phyloP scores from a whole-genome alignment of 768 basidiomycete species.

The Hericium erinaceus region DNA sequence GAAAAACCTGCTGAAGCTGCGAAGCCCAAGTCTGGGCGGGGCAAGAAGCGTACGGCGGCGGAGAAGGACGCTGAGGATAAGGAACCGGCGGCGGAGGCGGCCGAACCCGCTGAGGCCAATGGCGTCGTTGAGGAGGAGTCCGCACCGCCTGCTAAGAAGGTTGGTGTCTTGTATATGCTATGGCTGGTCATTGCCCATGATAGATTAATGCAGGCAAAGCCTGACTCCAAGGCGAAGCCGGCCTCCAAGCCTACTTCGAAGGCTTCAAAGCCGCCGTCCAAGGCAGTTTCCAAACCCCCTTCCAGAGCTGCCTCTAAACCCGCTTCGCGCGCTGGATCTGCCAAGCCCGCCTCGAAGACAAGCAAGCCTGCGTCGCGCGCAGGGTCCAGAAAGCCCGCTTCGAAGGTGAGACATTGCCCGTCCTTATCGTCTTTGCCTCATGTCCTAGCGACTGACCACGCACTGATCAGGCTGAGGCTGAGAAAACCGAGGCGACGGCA shows the following conservation, averaged over 20 bases:
- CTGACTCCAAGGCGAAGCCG: slow-evolving; percentile 27
- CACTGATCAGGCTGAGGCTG: slow-evolving; percentile 6
- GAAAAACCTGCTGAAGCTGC: slow-evolving; percentile 21
- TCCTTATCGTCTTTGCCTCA: neutral
- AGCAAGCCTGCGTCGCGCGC: slow-evolving; percentile 18
- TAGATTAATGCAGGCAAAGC: slow-evolving; percentile 28
- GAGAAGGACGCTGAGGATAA: slow-evolving; percentile 30
- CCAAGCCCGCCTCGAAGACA: slow-evolving; percentile 26
- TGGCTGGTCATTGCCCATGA: neutral
- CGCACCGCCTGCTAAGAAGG: slow-evolving; percentile 60
- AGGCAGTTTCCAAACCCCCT: slow-evolving; percentile 28
- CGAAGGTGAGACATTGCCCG: slow-evolving; percentile 18
- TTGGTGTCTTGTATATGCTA: slow-evolving; percentile 17
- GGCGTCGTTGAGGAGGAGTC: slow-evolving; percentile 23
- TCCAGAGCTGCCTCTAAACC: slow-evolving; percentile 26
- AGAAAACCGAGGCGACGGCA: slow-evolving; percentile 7
- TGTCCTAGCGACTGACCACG: no score
- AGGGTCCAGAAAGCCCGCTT: slow-evolving; percentile 24
- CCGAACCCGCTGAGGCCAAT: slow-evolving; percentile 26
- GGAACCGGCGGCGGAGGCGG: neutral
- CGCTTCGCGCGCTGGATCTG: slow-evolving; percentile 5
- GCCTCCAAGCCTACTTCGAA: slow-evolving; percentile 3
- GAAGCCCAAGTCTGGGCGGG: slow-evolving; percentile 33
- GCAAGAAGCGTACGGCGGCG: slow-evolving; percentile 45
- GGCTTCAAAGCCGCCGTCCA: slow-evolving; percentile 9